A percentile compares a stretch with the other conserved stretches of the same genome.
phyloP scores from a whole-genome alignment of 176 grass and related monocot species.

The Bolboschoenus planiculmis region DNA sequence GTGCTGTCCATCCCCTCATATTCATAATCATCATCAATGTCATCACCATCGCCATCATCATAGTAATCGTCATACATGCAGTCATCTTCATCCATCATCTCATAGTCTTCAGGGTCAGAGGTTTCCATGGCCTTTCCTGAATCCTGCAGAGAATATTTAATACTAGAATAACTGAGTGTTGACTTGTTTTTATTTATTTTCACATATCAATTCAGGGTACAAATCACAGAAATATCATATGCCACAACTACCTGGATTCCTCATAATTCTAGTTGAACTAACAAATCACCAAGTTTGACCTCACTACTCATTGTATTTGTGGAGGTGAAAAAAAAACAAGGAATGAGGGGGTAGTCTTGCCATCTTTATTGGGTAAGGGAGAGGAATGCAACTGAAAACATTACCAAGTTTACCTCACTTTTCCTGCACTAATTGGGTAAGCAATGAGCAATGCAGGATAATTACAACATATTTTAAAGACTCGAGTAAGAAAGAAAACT shows the following conservation, averaged over 20 bases:
- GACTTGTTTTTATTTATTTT: neutral
- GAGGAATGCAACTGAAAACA: neutral
- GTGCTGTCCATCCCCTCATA: constrained; percentile 31
- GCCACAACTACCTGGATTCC: neutral
- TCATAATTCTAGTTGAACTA: neutral
- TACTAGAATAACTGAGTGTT: neutral
- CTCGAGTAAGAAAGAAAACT: neutral
- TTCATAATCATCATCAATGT: constrained; percentile 31
- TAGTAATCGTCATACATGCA: constrained; percentile 51
- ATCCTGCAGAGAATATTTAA: neutral
- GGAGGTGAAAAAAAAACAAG: no score
- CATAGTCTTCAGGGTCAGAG: constrained; percentile 13
- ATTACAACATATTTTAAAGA: neutral
- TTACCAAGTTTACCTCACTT: neutral
- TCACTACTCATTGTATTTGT: neutral
- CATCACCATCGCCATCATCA: constrained; percentile 42
- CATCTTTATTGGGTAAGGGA: neutral
- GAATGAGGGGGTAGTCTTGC: neutral
- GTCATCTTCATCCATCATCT: constrained; percentile 46
- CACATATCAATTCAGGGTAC: neutral
- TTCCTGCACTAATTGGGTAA: neutral
- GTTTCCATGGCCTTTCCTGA: constrained; percentile 1
- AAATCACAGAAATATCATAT: neutral
- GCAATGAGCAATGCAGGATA: neutral
- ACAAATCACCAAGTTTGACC: neutral